Evolutionary conservation across 495 filamentous ascomycete genomes (phyloP), one percentile per base, ranked within the genome.

Genomic region (Xylaria cubensis): DNA sequence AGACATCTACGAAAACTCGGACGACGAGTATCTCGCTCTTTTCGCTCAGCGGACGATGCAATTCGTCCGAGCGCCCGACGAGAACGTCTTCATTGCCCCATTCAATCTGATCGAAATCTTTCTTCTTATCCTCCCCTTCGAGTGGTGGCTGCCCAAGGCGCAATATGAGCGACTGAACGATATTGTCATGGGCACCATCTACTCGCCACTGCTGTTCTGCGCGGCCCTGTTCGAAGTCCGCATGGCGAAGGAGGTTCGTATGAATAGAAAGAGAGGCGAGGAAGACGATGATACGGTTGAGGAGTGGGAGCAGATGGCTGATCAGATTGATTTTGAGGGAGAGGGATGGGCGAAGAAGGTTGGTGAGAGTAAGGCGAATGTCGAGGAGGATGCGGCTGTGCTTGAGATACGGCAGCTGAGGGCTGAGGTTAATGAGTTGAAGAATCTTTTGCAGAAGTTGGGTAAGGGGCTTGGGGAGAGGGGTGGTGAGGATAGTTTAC

Each of bases 61-160:
- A 75, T 99, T 97, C 75, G 93, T 98, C 10, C 93, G 97, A 24
- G 97, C 96, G 0, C 96, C 96, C 0, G 96, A 98, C 75, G 97
- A 98, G 80, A 98, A 99, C 74, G 96, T 99, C 58, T 99, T 95
- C 81, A 97, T 99, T 69, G 90, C 96, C 6, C 94, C 96, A 0
- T 94, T 98, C 82, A 99, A 99, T 78, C 87, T 99, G 12, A 88
- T 99, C 64, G 96, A 98, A 77, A 90, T 98, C 19, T 86, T 97
- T 75, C 84, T 87, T 58, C 82, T 98, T 3, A 86, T 94, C 63
- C 74, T 94, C 2, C 94, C 94, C 42, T 91, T 98, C 67, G 96
- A 98, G 83, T 99, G 97, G 97, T 98, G 96, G 97, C 86, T 98
- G 78, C 77, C 88, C 21, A 86, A 87, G 44, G 68, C 79, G 5